These are phyloP conservation scores for Xylaria cubensis DNA, from an alignment of 495 filamentous ascomycete species.

Conservation along the genomic window DNA sequence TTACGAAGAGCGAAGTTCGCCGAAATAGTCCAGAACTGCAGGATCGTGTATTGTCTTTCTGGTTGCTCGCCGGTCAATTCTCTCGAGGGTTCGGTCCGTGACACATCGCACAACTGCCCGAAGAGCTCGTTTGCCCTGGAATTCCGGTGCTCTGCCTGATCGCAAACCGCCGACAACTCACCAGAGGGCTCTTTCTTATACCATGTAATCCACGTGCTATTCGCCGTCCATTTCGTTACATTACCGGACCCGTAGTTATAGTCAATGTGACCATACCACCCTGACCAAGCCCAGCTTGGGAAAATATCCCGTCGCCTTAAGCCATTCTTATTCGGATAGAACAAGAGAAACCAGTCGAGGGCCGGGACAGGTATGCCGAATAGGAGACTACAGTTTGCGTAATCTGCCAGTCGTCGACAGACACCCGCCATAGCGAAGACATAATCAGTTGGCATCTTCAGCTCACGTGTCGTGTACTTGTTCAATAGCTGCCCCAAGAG, in stretches of 20 bases:
- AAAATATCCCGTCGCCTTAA: conserved; percentile 14
- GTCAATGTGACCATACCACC: conserved; percentile 24
- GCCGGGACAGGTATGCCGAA: conserved; percentile 23
- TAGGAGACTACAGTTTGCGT: conserved; percentile 24
- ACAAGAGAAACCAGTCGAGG: conserved; percentile 26
- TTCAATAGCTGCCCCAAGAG: conserved; percentile 24
- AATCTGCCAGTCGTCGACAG: conserved; percentile 25
- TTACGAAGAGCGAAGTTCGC: conserved; percentile 19
- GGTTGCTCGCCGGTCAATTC: background rate
- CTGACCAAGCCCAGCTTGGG: conserved; percentile 27
- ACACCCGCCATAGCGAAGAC: conserved; percentile 24
- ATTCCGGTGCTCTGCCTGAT: background rate
- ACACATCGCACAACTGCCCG: conserved; percentile 19
- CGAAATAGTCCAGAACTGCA: conserved; percentile 27
- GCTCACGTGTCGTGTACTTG: conserved; percentile 25
- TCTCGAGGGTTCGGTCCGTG: conserved; percentile 14
- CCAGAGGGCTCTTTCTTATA: conserved; percentile 18
- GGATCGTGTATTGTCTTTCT: background rate
- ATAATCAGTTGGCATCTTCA: conserved; percentile 25
- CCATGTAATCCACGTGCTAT: conserved; percentile 27
- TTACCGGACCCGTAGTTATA: conserved; percentile 24
- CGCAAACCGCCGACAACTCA: conserved; percentile 7
- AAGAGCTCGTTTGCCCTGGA: conserved; percentile 26
- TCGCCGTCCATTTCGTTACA: conserved; percentile 19
- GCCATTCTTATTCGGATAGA: conserved; percentile 23